These are phyloP conservation scores for Solanum lycopersicoides DNA, from an alignment of 257 asterid species.

Conservation along the genomic window DNA sequence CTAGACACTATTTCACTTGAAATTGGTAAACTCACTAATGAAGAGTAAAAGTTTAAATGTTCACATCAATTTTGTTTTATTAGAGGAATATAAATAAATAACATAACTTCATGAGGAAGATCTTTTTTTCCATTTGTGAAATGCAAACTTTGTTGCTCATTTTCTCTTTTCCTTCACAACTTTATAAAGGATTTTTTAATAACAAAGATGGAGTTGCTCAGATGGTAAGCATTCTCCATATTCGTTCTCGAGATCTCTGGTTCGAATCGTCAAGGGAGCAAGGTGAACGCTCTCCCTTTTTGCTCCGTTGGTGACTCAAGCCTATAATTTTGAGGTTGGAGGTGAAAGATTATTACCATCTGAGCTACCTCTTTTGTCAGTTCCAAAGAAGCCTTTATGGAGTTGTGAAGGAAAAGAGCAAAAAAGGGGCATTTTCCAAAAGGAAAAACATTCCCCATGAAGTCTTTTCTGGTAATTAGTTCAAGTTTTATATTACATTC, in stretches of 20 bases:
- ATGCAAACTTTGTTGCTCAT: not conserved
- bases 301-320: not conserved
- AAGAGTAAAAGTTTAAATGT: too few species aligned
- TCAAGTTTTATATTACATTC: not conserved
- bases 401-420: not conserved
- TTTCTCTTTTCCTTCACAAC: not conserved
- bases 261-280: not conserved
- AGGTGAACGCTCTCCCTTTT: not conserved
- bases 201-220: not conserved
- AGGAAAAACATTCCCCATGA: not conserved
- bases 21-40: too few species aligned
- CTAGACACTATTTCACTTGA: too few species aligned
- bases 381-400: not conserved
- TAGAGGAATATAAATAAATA: not conserved
- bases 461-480: not conserved
- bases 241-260: not conserved
- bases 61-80: not conserved
- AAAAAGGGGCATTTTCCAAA: not conserved
- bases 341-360: not conserved
- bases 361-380: not conserved
- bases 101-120: not conserved
- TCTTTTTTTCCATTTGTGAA: not conserved
- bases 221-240: not conserved
- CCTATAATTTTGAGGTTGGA: not conserved
- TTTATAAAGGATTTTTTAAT: not conserved